A percentile compares a stretch with the other conserved stretches of the same genome.
Evolutionary conservation across 305 asterid species (phyloP).

Genomic region (Fraxinus angustifolia): DNA sequence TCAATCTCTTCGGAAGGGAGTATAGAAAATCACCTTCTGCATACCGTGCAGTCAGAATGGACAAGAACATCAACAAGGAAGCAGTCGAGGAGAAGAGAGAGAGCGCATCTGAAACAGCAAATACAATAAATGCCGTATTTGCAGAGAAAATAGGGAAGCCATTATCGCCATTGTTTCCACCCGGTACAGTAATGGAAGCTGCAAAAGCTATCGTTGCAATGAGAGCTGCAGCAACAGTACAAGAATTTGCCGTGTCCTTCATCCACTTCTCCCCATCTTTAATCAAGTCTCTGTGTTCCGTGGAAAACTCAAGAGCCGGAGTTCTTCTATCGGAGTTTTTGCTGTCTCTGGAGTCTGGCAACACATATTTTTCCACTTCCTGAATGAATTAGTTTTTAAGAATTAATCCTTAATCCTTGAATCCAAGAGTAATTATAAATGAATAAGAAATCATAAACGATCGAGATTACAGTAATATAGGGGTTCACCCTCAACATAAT

Average conservation of each 20-base stretch:
- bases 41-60: conserved; percentile 39
- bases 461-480: not conserved
- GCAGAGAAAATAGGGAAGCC: conserved; percentile 32
- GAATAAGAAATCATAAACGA: not conserved
- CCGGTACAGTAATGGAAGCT: conserved; percentile 43
- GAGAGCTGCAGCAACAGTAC: conserved; percentile 37
- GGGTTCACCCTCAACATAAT: not conserved
- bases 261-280: conserved; percentile 41
- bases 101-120: conserved; percentile 32
- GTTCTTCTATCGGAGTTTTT: conserved; percentile 29
- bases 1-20: conserved; percentile 31
- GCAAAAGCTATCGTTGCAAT: conserved; percentile 44
- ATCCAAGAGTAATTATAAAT: not conserved
- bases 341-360: conserved; percentile 19
- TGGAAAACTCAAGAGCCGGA: conserved; percentile 30
- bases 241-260: conserved; percentile 40
- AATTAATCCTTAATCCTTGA: not conserved
- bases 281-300: conserved; percentile 27
- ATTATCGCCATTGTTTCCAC: conserved; percentile 27
- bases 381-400: not conserved
- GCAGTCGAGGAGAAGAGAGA: conserved; percentile 35
- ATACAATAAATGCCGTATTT: conserved; percentile 18
- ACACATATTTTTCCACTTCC: conserved; percentile 44
- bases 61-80: conserved; percentile 39
- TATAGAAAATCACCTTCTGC: conserved; percentile 36